Percentiles rank a stretch among this genome's conserved stretches.
phyloP scores from a whole-genome alignment of 1,284 basidiomycete species.

The Mycosarcoma maydis region DNA sequence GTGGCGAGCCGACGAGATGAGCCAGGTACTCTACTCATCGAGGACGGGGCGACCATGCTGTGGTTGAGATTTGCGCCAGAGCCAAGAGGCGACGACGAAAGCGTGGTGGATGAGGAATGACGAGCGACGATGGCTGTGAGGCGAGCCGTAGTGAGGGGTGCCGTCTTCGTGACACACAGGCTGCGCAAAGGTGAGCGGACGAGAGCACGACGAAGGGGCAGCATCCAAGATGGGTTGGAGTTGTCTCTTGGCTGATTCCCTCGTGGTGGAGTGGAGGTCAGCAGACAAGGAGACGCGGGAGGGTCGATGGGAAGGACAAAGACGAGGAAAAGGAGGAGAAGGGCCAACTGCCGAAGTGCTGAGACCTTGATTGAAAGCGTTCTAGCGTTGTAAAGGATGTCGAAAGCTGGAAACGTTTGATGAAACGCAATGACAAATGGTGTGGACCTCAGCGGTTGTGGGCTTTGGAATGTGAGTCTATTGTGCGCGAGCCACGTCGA shows the following conservation, averaged over 20 bases:
- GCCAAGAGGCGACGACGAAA: constrained; percentile 1
- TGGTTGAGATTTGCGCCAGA: not conserved
- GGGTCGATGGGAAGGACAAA: constrained; percentile 22
- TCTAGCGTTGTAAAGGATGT: not conserved
- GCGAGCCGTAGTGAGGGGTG: constrained; percentile 3
- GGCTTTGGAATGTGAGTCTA: too few relatives aligned
- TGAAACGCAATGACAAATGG: not conserved
- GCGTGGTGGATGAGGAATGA: constrained; percentile 13
- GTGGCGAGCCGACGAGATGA: constrained; percentile 44
- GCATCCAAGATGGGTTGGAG: constrained; percentile 31
- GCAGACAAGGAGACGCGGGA: constrained; percentile 24
- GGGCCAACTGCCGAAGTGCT: constrained; percentile 3
- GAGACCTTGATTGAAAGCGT: constrained; percentile 8
- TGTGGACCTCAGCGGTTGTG: constrained; percentile 15
- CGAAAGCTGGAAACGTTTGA: not conserved
- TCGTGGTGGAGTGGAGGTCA: constrained; percentile 25
- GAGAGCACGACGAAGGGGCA: constrained; percentile 37
- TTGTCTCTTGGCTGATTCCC: constrained; percentile 30
- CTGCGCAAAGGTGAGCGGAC: constrained; percentile 33
- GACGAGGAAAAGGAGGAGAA: constrained; percentile 12
- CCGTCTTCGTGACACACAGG: constrained; percentile 11
- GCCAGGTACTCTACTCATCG: constrained; percentile 21
- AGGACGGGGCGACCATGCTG: constrained; percentile 18
- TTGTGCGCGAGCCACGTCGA: too few relatives aligned
- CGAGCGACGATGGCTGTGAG: not conserved